Conservation (phyloP, 2,329 filamentous ascomycete species). For the Epichloe gansuensis region DNA sequence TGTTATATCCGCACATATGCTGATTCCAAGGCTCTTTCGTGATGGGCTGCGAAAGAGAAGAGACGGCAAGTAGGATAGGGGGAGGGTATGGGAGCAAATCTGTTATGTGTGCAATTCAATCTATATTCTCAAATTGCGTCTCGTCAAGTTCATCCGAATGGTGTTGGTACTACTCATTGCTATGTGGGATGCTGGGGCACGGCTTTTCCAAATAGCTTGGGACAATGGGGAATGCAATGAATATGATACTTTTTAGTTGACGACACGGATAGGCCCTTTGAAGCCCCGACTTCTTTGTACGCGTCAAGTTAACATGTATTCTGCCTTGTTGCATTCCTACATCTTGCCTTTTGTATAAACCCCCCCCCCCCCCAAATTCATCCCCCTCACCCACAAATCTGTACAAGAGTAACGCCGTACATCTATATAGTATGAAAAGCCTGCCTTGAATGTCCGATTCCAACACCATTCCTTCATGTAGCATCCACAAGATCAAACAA, state of each 20-base stretch:
- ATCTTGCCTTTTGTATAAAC: not conserved
- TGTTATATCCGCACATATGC: not conserved
- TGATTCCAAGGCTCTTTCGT: not conserved
- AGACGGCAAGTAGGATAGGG: constrained; percentile 1
- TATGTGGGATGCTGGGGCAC: no score
- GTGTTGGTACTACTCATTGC: not conserved
- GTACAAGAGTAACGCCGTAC: constrained; percentile 8
- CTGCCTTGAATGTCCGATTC: not conserved
- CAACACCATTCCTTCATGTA: not conserved
- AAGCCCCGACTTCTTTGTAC: no score
- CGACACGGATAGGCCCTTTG: not conserved
- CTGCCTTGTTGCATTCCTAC: not conserved
- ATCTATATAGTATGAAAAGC: not conserved
- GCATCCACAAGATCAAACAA: not conserved
- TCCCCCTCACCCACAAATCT: not conserved
- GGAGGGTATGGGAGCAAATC: not conserved
- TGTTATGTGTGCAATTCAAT: constrained; percentile 2
- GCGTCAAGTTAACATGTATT: not conserved
- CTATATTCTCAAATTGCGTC: not conserved
- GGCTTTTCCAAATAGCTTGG: no score
- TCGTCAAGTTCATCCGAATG: not conserved
- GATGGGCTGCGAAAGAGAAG: not conserved
- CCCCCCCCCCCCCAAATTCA: not conserved
- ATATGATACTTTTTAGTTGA: no score
- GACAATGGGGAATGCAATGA: no score